A percentile compares a stretch with the other conserved stretches of the same genome.
These are phyloP conservation scores for Phyllosticta capitalensis DNA, from an alignment of 2,329 filamentous ascomycete genomes.

Conservation along the genomic window DNA sequence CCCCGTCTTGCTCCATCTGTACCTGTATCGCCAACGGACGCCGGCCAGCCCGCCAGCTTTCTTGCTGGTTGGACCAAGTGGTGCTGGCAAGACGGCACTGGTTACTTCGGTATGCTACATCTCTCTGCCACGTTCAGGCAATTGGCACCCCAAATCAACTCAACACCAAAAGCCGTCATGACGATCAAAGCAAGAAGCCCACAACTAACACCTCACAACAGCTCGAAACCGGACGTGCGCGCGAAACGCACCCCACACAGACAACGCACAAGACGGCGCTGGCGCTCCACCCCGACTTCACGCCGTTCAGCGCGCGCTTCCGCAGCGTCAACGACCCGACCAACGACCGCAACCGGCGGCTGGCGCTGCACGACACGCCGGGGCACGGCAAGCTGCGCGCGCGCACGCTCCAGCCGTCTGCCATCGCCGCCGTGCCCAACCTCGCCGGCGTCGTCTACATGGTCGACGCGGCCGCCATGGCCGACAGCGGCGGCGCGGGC, in stretches of 20 bases:
- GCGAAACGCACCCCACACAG: slow-evolving; percentile 54
- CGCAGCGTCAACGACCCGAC: slow-evolving; percentile 57
- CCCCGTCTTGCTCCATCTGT: slow-evolving; percentile 67
- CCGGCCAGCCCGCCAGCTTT: slow-evolving; percentile 65
- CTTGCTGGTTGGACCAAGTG: slow-evolving; percentile 70
- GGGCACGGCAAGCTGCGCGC: slow-evolving; percentile 83
- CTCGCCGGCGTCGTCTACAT: slow-evolving; percentile 74
- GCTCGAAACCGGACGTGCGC: slow-evolving; percentile 47
- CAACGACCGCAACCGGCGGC: slow-evolving; percentile 48
- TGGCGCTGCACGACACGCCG: slow-evolving; percentile 78
- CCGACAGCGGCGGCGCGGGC: slow-evolving; percentile 22
- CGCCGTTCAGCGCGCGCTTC: slow-evolving; percentile 51
- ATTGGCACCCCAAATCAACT: neutral
- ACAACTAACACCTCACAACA: slow-evolving; percentile 15
- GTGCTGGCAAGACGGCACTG: slow-evolving; percentile 79
- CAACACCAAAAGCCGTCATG: neutral
- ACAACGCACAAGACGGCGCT: slow-evolving; percentile 47
- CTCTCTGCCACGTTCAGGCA: neutral
- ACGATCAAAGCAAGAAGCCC: neutral
- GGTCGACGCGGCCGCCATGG: slow-evolving; percentile 60
- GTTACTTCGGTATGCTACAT: slow-evolving; percentile 54
- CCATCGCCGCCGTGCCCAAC: slow-evolving; percentile 33
- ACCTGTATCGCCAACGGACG: slow-evolving; percentile 58
- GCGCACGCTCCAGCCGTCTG: slow-evolving; percentile 46
- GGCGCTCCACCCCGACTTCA: slow-evolving; percentile 43